Base-by-base conservation (phyloP, 768 basidiomycete genomes). In the Pleurotus platypus region DNA sequence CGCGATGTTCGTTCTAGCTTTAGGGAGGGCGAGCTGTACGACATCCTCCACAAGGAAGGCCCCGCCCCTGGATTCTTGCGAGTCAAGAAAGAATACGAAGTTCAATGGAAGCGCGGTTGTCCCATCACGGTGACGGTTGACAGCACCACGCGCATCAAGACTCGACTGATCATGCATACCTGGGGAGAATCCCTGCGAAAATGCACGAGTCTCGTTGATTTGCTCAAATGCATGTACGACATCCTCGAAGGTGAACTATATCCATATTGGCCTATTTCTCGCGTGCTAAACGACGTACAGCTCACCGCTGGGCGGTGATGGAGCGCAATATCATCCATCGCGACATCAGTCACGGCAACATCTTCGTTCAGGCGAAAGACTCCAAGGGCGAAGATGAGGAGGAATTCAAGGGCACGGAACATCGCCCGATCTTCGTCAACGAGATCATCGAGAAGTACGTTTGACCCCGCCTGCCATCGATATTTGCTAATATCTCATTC, bases 171-270 rank as follows among this genome's bases (percentile, higher is more conserved):
- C 40, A 55, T 55, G 54, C 7, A 12, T 0, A 46, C 20, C 26
- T 20, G 18, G 9, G 54, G 40, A 24, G 40, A 16, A 13, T 3
- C 40, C 5, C 5, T 55, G 9, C 35, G 24, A 16, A 13, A 45
- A 18, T 55, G 54, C 46, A 11, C 11, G 2, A 38, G 13, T 5
- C 16, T 55, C 13, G n/a, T 55, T 18, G 7, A 43, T 15, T 45
- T 55, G 30, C 40, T 55, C 3, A 55, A 55, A 24, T 39, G 16
- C 5, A 45, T 55, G 54, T 55, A 55, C 27, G 54, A 55, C 15
- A 24, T 45, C 2, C 54, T 55, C 7, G 54, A 55, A 55, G 54
- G 54, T 55, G 8, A 26, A 20, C 27, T 11, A 4, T 9, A 8
- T 45, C 7, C 8, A 1, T 30, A 7, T 9, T 6, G 22, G 30